phyloP scores from a whole-genome alignment of 345 rosid genomes.

The Citrus australasica region DNA sequence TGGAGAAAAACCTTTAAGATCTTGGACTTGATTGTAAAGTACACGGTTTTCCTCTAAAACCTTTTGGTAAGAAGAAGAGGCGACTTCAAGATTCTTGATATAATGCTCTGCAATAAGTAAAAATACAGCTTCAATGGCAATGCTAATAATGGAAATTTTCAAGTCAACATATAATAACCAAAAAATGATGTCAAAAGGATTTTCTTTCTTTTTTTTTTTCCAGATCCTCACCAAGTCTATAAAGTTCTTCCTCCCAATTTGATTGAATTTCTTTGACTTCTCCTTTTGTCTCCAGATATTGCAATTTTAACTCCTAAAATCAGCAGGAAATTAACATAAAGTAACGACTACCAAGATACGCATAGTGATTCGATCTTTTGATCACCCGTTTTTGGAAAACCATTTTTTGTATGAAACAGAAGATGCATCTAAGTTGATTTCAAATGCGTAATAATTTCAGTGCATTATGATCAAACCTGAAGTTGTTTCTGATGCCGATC shows the following conservation, averaged over 20 bases:
- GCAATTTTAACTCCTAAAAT: constrained; percentile 56
- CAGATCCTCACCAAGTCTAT: constrained; percentile 51
- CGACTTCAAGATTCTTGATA: constrained; percentile 67
- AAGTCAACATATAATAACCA: not conserved
- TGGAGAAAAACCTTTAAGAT: constrained; percentile 67
- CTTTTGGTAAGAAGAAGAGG: constrained; percentile 74
- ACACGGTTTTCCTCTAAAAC: constrained; percentile 86
- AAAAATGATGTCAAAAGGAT: not conserved
- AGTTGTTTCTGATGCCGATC: constrained; percentile 61
- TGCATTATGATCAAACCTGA: constrained; percentile 39
- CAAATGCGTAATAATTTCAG: not conserved
- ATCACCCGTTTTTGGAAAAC: too few relatives aligned
- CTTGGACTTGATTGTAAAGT: constrained; percentile 98
- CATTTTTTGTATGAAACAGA: not conserved
- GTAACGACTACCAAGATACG: too few relatives aligned
- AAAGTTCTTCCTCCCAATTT: constrained; percentile 61
- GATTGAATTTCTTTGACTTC: constrained; percentile 63
- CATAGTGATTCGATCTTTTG: too few relatives aligned
- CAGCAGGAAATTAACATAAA: not conserved
- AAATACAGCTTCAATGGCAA: not conserved
- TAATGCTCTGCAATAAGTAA: constrained; percentile 49
- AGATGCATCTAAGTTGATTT: not conserved
- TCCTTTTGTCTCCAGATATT: constrained; percentile 43
- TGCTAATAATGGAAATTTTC: not conserved
- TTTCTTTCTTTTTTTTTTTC: not conserved